Percentiles rank a stretch among this genome's conserved stretches.
phyloP scores from a whole-genome alignment of 2,329 filamentous ascomycete species.

The Aspergillus sp. region DNA sequence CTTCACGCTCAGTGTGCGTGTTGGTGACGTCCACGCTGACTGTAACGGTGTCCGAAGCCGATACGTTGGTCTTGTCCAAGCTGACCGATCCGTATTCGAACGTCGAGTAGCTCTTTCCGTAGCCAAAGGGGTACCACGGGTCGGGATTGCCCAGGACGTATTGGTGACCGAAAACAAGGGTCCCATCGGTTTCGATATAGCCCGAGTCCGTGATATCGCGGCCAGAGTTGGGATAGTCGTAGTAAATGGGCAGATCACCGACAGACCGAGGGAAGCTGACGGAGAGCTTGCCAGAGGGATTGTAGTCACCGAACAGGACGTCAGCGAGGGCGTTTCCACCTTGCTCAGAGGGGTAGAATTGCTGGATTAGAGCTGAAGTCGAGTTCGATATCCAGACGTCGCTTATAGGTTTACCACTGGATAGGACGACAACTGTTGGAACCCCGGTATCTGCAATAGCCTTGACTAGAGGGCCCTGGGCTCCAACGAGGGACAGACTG shows the following conservation, averaged over 20 bases:
- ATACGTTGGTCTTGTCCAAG: slow-evolving; percentile 42
- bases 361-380: slow-evolving; percentile 63
- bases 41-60: slow-evolving; percentile 51
- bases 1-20: slow-evolving; percentile 47
- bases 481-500: slow-evolving; percentile 62
- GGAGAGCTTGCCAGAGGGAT: slow-evolving; percentile 61
- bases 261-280: slow-evolving; percentile 65
- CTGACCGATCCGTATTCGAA: slow-evolving; percentile 49
- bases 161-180: slow-evolving; percentile 58
- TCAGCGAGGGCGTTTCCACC: slow-evolving; percentile 64
- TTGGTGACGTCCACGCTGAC: slow-evolving; percentile 61
- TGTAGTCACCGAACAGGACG: slow-evolving; percentile 60
- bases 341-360: slow-evolving; percentile 70
- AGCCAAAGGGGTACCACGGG: slow-evolving; percentile 63
- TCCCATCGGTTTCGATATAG: slow-evolving; percentile 52
- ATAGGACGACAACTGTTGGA: slow-evolving; percentile 64
- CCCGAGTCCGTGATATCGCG: slow-evolving; percentile 53
- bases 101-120: slow-evolving; percentile 61
- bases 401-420: slow-evolving; percentile 66
- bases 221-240: slow-evolving; percentile 67
- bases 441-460: slow-evolving; percentile 64
- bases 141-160: slow-evolving; percentile 59
- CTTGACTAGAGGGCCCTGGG: slow-evolving; percentile 62
- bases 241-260: slow-evolving; percentile 64
- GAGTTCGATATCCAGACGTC: slow-evolving; percentile 66